Conservation (phyloP, 1,284 basidiomycete species). For the Apiotrichum porosum region DNA sequence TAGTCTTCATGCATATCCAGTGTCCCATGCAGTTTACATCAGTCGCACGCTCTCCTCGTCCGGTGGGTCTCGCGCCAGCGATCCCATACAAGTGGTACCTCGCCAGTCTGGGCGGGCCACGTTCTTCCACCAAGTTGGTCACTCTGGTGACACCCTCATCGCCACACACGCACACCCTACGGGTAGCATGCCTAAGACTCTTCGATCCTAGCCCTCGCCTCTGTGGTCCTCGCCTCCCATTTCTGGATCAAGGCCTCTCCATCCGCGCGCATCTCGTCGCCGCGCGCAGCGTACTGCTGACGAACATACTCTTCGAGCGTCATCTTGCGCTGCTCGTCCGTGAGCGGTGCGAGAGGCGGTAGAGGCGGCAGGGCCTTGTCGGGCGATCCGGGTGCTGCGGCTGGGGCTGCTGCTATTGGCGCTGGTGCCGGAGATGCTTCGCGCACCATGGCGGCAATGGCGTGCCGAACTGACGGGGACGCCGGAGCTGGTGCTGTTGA, state of each 20-base stretch:
- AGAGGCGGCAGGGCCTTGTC: neutral
- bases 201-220: conserved; percentile 6
- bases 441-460: conserved; percentile 12
- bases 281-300: conserved; percentile 5
- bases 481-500: no score
- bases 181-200: no score
- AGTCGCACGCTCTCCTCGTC: no score
- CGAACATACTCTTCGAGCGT: conserved; percentile 20
- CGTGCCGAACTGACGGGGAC: conserved; percentile 6
- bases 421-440: conserved; percentile 5
- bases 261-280: conserved; percentile 7
- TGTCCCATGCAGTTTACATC: no score
- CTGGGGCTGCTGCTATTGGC: neutral
- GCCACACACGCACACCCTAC: no score
- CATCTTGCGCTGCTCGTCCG: conserved; percentile 9
- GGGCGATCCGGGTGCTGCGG: neutral
- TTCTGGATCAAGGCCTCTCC: conserved; percentile 62
- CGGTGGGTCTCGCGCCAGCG: no score
- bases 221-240: conserved; percentile 52
- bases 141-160: no score
- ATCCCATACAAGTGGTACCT: no score
- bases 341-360: neutral
- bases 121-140: no score
- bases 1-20: no score
- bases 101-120: no score